phyloP scores from a whole-genome alignment of 2,329 filamentous ascomycete genomes.

The Fusarium tricinctum region DNA sequence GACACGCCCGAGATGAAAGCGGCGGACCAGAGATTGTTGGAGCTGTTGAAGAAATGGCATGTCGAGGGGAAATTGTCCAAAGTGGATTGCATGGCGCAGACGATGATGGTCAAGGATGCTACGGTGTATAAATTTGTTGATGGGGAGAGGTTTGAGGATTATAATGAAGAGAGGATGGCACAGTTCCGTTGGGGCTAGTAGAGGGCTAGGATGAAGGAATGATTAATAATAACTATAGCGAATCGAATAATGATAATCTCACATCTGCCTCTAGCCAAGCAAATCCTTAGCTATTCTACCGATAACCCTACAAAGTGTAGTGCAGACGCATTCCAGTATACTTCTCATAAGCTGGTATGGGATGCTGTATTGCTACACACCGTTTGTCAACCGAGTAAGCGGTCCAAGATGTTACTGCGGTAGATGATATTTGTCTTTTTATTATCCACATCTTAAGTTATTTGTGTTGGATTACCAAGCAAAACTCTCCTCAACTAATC shows the following conservation, averaged over 20 bases:
- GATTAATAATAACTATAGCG: too few relatives aligned
- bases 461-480: background rate
- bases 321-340: too few relatives aligned
- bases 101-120: slow-evolving; percentile 1
- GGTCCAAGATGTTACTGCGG: too few relatives aligned
- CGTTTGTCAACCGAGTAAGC: too few relatives aligned
- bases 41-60: background rate
- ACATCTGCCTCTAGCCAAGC: too few relatives aligned
- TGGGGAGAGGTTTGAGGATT: slow-evolving; percentile 13
- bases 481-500: slow-evolving; percentile 12
- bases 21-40: background rate
- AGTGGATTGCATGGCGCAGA: slow-evolving; percentile 10
- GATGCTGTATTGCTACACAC: too few relatives aligned
- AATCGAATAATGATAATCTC: too few relatives aligned
- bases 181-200: background rate
- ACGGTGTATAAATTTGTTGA: slow-evolving; percentile 13
- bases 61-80: background rate
- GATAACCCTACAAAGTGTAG: too few relatives aligned
- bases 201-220: background rate
- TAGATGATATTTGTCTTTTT: too few relatives aligned
- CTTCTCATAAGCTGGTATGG: too few relatives aligned
- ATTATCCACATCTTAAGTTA: too few relatives aligned
- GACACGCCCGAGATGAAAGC: slow-evolving; percentile 1
- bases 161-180: slow-evolving; percentile 6
- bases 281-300: too few relatives aligned